Percentiles rank a stretch among this genome's conserved stretches.
Conservation (phyloP, 805 yeast genomes). For the Sugiyamaella qingdaonensis region DNA sequence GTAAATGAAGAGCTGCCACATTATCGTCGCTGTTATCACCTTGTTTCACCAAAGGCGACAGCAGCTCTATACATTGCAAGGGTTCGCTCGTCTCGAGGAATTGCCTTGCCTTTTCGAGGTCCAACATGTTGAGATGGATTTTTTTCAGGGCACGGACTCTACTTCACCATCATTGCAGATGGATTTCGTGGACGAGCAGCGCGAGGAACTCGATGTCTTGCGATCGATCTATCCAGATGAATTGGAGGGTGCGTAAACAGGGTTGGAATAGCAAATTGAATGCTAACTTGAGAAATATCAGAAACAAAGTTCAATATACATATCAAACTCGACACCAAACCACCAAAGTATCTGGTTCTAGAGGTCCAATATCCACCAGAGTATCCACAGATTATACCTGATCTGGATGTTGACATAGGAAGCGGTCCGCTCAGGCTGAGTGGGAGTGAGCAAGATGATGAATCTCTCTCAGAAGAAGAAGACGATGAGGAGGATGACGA, state of each 20-base stretch:
- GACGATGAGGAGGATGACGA: slow-evolving; percentile 43
- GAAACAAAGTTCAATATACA: slow-evolving; percentile 53
- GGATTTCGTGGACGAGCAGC: slow-evolving; percentile 81
- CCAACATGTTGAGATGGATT: neutral
- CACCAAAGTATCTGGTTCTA: slow-evolving; percentile 52
- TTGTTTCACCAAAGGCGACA: slow-evolving; percentile 31
- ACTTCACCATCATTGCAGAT: slow-evolving; percentile 32
- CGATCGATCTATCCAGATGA: slow-evolving; percentile 95
- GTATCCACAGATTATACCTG: slow-evolving; percentile 81
- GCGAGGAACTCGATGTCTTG: slow-evolving; percentile 84
- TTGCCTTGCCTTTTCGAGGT: slow-evolving; percentile 37
- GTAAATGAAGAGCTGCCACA: slow-evolving; percentile 29
- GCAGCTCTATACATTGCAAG: slow-evolving; percentile 47
- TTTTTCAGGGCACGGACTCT: slow-evolving; percentile 6
- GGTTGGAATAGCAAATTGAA: neutral
- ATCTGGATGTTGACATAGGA: slow-evolving; percentile 41
- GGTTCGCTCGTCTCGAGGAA: slow-evolving; percentile 47
- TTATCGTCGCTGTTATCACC: slow-evolving; percentile 25
- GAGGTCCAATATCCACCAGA: slow-evolving; percentile 67
- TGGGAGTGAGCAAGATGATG: slow-evolving; percentile 49
- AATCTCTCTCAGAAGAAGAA: slow-evolving; percentile 41
- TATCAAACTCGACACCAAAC: slow-evolving; percentile 62
- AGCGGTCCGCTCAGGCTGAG: slow-evolving; percentile 32
- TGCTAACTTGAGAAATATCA: slow-evolving; percentile 32
- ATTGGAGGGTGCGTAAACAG: slow-evolving; percentile 32